These are phyloP conservation scores for Dichomitus squalens DNA, from an alignment of 1,284 basidiomycete genomes.

Conservation along the genomic window DNA sequence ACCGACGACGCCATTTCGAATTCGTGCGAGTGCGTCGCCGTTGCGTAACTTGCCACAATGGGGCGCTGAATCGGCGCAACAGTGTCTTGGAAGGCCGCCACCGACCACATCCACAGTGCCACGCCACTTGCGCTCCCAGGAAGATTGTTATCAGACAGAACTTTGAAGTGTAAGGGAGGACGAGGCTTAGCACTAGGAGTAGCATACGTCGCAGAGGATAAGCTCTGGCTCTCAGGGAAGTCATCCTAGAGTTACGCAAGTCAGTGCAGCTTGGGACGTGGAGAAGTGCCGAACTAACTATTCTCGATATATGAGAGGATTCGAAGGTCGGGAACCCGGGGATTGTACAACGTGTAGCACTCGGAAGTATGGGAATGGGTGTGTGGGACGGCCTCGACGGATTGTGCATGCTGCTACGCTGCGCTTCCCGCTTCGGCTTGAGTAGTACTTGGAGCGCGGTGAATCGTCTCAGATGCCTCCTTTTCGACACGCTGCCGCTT, in stretches of 20 bases:
- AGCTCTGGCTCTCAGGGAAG: too few species aligned
- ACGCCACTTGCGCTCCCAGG: not conserved
- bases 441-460: not conserved
- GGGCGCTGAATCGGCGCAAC: not conserved
- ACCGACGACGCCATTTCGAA: too few species aligned
- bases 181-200: not conserved
- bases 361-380: too few species aligned
- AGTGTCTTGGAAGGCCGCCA: not conserved
- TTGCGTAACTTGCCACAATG: not conserved
- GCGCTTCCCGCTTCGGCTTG: not conserved
- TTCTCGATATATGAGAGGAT: too few species aligned
- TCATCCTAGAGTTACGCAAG: too few species aligned
- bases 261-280: too few species aligned
- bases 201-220: not conserved
- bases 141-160: not conserved
- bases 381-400: too few species aligned
- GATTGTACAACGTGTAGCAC: too few species aligned
- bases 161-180: not conserved
- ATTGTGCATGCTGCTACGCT: too few species aligned
- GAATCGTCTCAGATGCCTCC: not conserved
- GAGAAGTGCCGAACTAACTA: too few species aligned
- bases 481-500: constrained; percentile 12
- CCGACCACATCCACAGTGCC: not conserved
- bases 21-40: too few species aligned
- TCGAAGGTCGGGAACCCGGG: too few species aligned